These are phyloP conservation scores for Calophaca sinica DNA, from an alignment of 306 rosid genomes.

Conservation along the genomic window DNA sequence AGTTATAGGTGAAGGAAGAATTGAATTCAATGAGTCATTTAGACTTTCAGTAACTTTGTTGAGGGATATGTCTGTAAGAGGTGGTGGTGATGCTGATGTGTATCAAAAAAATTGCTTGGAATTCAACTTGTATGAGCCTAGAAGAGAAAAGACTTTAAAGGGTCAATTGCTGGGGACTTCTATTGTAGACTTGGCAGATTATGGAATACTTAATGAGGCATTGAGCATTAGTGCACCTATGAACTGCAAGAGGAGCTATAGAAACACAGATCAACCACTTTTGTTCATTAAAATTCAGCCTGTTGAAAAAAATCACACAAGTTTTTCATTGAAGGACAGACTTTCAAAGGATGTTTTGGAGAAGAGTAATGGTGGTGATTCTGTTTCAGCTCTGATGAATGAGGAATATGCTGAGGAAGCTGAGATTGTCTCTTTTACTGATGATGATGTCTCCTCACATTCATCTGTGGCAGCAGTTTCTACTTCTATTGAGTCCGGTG, in stretches of 20 bases:
- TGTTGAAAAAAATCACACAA: slow-evolving; percentile 51
- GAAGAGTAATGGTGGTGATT: slow-evolving; percentile 57
- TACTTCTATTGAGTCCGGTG: slow-evolving; percentile 51
- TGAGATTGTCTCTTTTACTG: slow-evolving; percentile 71
- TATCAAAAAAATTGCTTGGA: slow-evolving; percentile 86
- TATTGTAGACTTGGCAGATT: slow-evolving; percentile 78
- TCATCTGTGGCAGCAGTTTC: slow-evolving; percentile 65
- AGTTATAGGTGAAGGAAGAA: slow-evolving; percentile 76
- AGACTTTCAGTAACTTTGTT: slow-evolving; percentile 66
- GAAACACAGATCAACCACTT: slow-evolving; percentile 77
- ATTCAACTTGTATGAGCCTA: slow-evolving; percentile 78
- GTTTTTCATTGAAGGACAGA: slow-evolving; percentile 56
- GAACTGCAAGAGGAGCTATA: slow-evolving; percentile 84
- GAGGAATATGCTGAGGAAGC: slow-evolving; percentile 83
- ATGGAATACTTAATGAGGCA: slow-evolving; percentile 75
- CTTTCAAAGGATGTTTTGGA: slow-evolving; percentile 55
- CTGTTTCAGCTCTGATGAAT: slow-evolving; percentile 67
- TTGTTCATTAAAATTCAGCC: slow-evolving; percentile 74
- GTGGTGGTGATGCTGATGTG: slow-evolving; percentile 57
- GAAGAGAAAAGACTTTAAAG: slow-evolving; percentile 76
- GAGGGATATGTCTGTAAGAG: slow-evolving; percentile 71
- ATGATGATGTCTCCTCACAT: slow-evolving; percentile 87
- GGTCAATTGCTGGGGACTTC: slow-evolving; percentile 88
- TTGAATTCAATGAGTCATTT: slow-evolving; percentile 80
- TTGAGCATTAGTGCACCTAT: slow-evolving; percentile 58